A percentile compares a stretch with the other conserved stretches of the same genome.
Evolutionary conservation across 129 eudicot species (phyloP).

Genomic region (Daucus carota): DNA sequence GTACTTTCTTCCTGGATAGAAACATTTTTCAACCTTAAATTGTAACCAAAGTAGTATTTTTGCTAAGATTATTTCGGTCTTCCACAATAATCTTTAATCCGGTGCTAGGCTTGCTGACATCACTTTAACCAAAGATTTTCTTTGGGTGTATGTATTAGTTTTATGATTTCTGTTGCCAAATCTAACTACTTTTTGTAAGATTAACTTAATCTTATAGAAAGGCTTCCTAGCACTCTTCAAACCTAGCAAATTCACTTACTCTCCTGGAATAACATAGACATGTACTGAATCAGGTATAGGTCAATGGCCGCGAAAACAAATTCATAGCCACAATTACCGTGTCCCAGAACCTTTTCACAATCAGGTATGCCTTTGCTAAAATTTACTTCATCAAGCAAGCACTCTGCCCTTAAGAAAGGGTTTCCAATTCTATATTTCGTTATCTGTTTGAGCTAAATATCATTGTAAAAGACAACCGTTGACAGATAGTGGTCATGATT

Average conservation of each 20-base stretch:
- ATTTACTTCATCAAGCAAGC: neutral
- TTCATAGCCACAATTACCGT: slow-evolving; percentile 78
- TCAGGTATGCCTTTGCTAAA: slow-evolving; percentile 29
- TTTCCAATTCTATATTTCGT: neutral
- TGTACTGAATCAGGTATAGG: slow-evolving; percentile 32
- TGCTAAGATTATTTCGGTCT: neutral
- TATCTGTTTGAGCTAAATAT: neutral
- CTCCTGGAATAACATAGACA: neutral
- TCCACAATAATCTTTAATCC: no score
- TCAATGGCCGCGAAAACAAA: slow-evolving; percentile 59
- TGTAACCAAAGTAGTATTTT: no score
- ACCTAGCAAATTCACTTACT: neutral
- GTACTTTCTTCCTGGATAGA: no score
- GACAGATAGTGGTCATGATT: slow-evolving; percentile 62
- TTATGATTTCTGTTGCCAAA: no score
- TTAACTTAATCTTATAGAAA: no score
- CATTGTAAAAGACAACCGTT: neutral
- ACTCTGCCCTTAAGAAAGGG: neutral
- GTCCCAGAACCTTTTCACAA: slow-evolving; percentile 50
- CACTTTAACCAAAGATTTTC: no score
- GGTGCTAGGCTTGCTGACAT: no score
- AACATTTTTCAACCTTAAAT: no score
- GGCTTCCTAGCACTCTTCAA: neutral
- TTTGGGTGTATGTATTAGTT: neutral
- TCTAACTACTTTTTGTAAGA: no score